Percentiles rank a stretch among this genome's conserved stretches.
These are phyloP conservation scores for Tulasnella sp. DNA, from an alignment of 768 basidiomycete species.

Conservation along the genomic window DNA sequence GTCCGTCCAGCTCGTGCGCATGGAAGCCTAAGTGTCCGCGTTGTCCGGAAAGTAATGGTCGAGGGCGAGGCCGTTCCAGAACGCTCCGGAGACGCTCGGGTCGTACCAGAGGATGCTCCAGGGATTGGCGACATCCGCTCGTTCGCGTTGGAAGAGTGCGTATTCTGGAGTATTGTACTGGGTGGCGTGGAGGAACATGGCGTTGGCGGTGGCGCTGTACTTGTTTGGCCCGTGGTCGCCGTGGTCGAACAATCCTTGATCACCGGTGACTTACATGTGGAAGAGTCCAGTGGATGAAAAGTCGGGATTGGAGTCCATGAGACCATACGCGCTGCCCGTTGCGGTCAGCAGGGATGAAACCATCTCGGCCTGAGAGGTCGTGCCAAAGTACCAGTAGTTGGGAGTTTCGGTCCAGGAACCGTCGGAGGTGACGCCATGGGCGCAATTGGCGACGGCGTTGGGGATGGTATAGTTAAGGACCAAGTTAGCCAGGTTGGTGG, in stretches of 20 bases:
- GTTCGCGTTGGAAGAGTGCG: conserved; percentile 36
- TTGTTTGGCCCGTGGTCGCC: conserved; percentile 37
- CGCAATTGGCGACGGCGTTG: conserved; percentile 30
- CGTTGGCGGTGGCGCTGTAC: conserved; percentile 36
- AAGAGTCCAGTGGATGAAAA: conserved; percentile 29
- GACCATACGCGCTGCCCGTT: conserved; percentile 27
- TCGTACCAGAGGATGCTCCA: conserved; percentile 35
- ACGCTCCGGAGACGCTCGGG: conserved; percentile 30
- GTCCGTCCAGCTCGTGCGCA: conserved; percentile 32
- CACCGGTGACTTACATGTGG: conserved; percentile 34
- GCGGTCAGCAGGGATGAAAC: conserved; percentile 29
- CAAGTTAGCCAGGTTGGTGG: conserved; percentile 24
- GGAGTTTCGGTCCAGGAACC: conserved; percentile 35
- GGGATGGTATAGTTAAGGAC: conserved; percentile 25
- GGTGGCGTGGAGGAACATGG: conserved; percentile 28
- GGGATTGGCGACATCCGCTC: conserved; percentile 27
- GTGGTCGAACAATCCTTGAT: conserved; percentile 24
- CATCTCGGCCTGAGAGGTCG: conserved; percentile 30
- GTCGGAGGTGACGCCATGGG: conserved; percentile 23
- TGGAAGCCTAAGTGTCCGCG: conserved; percentile 31
- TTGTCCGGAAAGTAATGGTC: conserved; percentile 30
- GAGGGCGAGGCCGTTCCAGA: conserved; percentile 33
- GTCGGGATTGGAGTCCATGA: conserved; percentile 27
- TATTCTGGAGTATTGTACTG: conserved; percentile 29
- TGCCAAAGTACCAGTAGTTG: conserved; percentile 28